Base-by-base conservation (phyloP, 2,329 filamentous ascomycete species). In the Apiospora aurea region DNA sequence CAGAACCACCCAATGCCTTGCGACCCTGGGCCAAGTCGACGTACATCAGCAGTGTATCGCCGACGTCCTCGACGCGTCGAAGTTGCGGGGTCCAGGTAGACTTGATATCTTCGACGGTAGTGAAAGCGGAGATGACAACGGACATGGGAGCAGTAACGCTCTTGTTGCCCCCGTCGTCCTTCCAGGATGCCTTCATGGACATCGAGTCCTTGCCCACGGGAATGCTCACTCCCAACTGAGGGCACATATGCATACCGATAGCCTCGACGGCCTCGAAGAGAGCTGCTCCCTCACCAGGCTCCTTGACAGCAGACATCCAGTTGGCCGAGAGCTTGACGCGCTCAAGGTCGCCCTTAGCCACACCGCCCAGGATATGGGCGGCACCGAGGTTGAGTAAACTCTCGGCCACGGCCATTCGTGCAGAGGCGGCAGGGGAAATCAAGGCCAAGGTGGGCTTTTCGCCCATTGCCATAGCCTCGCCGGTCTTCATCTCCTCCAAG, bases 151-250 rank as follows among this genome's bases (percentile, higher is more conserved):
- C 94, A 49, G 94, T 98, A 69, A 98, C 96, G 75, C 95, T 95
- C 84, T 93, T 96, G 18, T 88, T 84, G 74, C 93, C 87, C 24
- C 90, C 89, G 73, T 86, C 85, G 76, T 96, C 93, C 79, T 91
- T 93, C 96, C 96, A 98, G 71, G 94, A 94, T 78, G 97, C 96
- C 87, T 98, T 98, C 96, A 99, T 98, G 2, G 95, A 98, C 83
- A 97, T 97, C 0, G 96, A 98, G 82, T 99, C 96, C 84, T 99
- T 98, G 71, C 96, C 96, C 11, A 98, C 96, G 4, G 96, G 96
- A 73, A 99, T 98, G 72, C 93, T 94, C 73, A 99, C 91, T 46
- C 94, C 94, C n/a, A 98, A 87, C 77, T 93, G 88, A 1, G 95
- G 95, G 82, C 96, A 99, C 11, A 99, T 87, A 67, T 97, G 93